Evolutionary conservation across 2,329 filamentous ascomycete species (phyloP).

Genomic region (Cladosporium sp.): DNA sequence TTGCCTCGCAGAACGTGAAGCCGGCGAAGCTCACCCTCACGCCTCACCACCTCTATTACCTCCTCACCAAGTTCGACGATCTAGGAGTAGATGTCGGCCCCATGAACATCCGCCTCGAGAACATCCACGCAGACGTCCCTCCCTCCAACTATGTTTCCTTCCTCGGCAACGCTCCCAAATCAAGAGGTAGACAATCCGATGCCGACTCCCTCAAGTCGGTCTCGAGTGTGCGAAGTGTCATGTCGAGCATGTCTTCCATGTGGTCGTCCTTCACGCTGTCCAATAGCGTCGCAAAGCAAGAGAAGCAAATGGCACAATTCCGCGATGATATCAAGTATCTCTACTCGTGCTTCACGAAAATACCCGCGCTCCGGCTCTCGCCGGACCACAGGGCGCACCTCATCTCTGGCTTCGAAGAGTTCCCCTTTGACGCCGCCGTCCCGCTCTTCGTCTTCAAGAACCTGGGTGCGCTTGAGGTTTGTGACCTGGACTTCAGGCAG

Average conservation of each 20-base stretch:
- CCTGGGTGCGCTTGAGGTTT: constrained; percentile 84
- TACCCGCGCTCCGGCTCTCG: constrained; percentile 80
- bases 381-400: constrained; percentile 89
- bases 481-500: constrained; percentile 90
- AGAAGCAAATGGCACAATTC: constrained; percentile 80
- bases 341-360: constrained; percentile 97
- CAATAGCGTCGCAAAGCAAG: constrained; percentile 73
- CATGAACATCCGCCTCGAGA: constrained; percentile 93
- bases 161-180: constrained; percentile 72
- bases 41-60: constrained; percentile 92
- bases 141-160: constrained; percentile 96
- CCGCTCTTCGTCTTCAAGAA: constrained; percentile 98
- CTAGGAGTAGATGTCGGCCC: constrained; percentile 84
- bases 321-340: constrained; percentile 89
- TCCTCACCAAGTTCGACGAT: constrained; percentile 92
- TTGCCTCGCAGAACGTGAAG: constrained; percentile 79
- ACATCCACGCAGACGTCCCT: constrained; percentile 79
- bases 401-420: constrained; percentile 92
- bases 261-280: constrained; percentile 86
- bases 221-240: constrained; percentile 91
- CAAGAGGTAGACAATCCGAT: constrained; percentile 72
- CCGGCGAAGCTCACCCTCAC: constrained; percentile 88
- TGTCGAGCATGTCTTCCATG: constrained; percentile 91
- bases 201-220: constrained; percentile 89
- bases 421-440: constrained; percentile 94